Conservation (phyloP, 2,329 filamentous ascomycete genomes). For the Coleophoma eucalyptorum region DNA sequence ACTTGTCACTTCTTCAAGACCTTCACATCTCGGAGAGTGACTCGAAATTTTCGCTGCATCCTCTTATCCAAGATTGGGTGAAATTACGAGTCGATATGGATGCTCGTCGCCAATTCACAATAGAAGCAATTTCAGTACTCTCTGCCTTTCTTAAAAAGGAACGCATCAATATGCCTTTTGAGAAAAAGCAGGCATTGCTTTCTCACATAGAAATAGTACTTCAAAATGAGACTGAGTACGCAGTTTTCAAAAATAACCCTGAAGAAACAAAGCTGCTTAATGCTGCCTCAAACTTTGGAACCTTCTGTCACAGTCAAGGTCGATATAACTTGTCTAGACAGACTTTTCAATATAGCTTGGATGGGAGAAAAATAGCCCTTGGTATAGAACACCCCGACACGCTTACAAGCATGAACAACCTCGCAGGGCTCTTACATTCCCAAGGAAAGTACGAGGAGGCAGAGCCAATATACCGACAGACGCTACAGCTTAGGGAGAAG, state of each 20-base stretch:
- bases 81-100: background rate
- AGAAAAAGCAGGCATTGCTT: background rate
- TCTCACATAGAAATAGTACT: too few relatives aligned
- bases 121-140: background rate
- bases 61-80: conserved; percentile 13
- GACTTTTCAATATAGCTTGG: too few relatives aligned
- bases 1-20: conserved; percentile 16
- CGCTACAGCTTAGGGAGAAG: background rate
- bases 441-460: background rate
- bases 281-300: too few relatives aligned
- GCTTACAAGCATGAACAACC: background rate
- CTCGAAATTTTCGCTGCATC: conserved; percentile 15
- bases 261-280: too few relatives aligned
- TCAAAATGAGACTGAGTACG: too few relatives aligned
- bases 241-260: too few relatives aligned
- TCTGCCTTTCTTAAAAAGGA: background rate
- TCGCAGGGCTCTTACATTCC: background rate
- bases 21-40: conserved; percentile 1
- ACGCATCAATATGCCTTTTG: background rate
- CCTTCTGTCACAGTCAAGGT: too few relatives aligned
- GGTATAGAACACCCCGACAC: background rate
- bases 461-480: background rate
- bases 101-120: background rate
- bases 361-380: background rate
- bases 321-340: too few relatives aligned